Conservation (phyloP, 2,329 filamentous ascomycete species). For the Exserohilum turcica region DNA sequence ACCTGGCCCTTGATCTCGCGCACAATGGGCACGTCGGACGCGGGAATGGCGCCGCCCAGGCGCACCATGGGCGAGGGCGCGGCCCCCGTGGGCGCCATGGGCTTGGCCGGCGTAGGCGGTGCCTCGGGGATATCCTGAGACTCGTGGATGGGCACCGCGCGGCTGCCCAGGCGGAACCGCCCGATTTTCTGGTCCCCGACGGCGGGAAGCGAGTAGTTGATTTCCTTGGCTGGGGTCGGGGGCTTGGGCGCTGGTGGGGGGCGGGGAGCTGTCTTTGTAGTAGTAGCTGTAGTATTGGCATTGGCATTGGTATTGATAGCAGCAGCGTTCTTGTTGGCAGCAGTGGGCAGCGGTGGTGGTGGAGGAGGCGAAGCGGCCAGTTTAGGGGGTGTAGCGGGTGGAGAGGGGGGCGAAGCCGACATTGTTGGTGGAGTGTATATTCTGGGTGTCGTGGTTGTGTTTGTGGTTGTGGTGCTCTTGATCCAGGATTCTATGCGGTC, state of each 20-base stretch:
- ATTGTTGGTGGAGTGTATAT: background rate
- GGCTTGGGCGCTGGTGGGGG: slow-evolving; percentile 16
- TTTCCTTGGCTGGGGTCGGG: slow-evolving; percentile 4
- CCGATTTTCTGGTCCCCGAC: slow-evolving; percentile 26
- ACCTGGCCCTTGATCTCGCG: slow-evolving; percentile 13
- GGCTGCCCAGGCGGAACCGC: slow-evolving; percentile 27
- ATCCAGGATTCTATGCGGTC: slow-evolving; percentile 2
- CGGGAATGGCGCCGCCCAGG: slow-evolving; percentile 15
- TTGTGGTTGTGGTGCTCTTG: background rate
- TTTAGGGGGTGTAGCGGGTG: slow-evolving; percentile 7
- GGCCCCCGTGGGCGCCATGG: slow-evolving; percentile 2
- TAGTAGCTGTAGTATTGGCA: too few relatives aligned
- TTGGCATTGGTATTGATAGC: slow-evolving; percentile 3
- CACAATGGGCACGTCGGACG: slow-evolving; percentile 12
- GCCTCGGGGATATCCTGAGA: slow-evolving; percentile 26
- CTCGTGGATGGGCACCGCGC: slow-evolving; percentile 28
- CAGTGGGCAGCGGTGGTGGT: slow-evolving; percentile 5
- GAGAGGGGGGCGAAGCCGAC: slow-evolving; percentile 6
- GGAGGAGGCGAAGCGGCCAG: slow-evolving; percentile 2
- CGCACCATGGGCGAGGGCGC: slow-evolving; percentile 24
- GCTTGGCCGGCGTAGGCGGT: slow-evolving; percentile 8
- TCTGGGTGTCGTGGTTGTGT: too few relatives aligned
- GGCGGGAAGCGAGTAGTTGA: slow-evolving; percentile 24
- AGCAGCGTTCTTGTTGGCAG: slow-evolving; percentile 2
- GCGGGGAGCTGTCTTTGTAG: slow-evolving; percentile 4